Evolutionary conservation across 495 filamentous ascomycete species (phyloP).

Genomic region (Sabuloglossum arenarium): DNA sequence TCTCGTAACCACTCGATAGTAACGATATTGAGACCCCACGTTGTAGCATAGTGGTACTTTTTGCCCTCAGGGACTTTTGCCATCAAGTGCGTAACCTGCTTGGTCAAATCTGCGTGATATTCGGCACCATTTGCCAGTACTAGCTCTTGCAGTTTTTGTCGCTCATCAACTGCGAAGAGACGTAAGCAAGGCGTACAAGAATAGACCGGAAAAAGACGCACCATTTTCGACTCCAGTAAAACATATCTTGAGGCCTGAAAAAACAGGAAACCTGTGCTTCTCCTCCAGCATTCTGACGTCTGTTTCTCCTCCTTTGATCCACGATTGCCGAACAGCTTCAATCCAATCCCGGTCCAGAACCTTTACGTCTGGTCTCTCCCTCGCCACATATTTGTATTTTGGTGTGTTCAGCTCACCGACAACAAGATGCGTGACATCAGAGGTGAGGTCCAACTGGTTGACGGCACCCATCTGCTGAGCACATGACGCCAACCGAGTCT

Average conservation of each 20-base stretch:
- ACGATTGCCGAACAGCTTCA: slow-evolving; percentile 56
- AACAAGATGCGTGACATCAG: slow-evolving; percentile 85
- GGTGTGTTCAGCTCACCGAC: slow-evolving; percentile 70
- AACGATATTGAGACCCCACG: slow-evolving; percentile 61
- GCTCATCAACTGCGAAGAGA: slow-evolving; percentile 32
- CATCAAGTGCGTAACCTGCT: slow-evolving; percentile 69
- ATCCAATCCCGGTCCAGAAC: slow-evolving; percentile 67
- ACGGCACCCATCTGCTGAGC: slow-evolving; percentile 68
- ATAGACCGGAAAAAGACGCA: slow-evolving; percentile 21
- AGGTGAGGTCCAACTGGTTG: slow-evolving; percentile 79
- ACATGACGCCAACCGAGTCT: slow-evolving; percentile 49
- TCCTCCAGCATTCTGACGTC: slow-evolving; percentile 47
- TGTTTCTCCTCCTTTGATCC: slow-evolving; percentile 65
- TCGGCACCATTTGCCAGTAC: slow-evolving; percentile 49
- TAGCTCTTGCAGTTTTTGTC: slow-evolving; percentile 42
- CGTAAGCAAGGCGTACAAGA: slow-evolving; percentile 4
- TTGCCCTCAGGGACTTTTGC: slow-evolving; percentile 56
- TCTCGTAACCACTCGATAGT: slow-evolving; percentile 69
- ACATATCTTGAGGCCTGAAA: slow-evolving; percentile 50
- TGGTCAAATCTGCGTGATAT: slow-evolving; percentile 74
- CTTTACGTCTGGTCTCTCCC: slow-evolving; percentile 63
- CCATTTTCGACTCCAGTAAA: slow-evolving; percentile 80
- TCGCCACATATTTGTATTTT: slow-evolving; percentile 92
- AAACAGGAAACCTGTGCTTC: slow-evolving; percentile 35
- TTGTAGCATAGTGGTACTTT: slow-evolving; percentile 69